These are phyloP conservation scores for Albizia julibrissin DNA, from an alignment of 306 rosid species.

Conservation along the genomic window DNA sequence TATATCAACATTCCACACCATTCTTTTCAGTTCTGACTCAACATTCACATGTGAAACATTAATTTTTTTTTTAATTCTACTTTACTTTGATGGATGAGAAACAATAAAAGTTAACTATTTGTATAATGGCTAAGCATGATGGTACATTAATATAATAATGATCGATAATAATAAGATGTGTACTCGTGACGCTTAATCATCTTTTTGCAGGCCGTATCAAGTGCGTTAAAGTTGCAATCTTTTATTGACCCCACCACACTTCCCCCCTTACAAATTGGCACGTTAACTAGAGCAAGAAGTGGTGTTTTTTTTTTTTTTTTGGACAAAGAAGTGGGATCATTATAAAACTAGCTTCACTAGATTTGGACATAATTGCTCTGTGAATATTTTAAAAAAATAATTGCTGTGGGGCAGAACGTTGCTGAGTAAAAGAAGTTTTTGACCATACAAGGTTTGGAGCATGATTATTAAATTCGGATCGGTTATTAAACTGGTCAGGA, in stretches of 20 bases:
- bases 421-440: too few relatives aligned
- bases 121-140: not conserved
- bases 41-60: conserved; percentile 13
- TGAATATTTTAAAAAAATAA: not conserved
- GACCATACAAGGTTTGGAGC: too few relatives aligned
- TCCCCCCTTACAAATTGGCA: not conserved
- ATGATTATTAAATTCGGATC: too few relatives aligned
- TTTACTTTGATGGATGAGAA: not conserved
- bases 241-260: not conserved
- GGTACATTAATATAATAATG: not conserved
- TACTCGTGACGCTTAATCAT: not conserved
- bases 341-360: not conserved
- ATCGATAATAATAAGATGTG: not conserved
- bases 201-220: not conserved
- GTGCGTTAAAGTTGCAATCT: not conserved
- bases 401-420: not conserved
- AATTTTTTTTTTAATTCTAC: not conserved
- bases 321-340: too few relatives aligned
- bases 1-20: not conserved
- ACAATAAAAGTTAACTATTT: not conserved
- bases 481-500: too few relatives aligned
- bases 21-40: not conserved
- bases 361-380: not conserved
- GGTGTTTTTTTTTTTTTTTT: too few relatives aligned
- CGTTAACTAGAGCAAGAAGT: not conserved